Conservation (phyloP, 2,329 filamentous ascomycete genomes). For the Botrytis aclada region DNA sequence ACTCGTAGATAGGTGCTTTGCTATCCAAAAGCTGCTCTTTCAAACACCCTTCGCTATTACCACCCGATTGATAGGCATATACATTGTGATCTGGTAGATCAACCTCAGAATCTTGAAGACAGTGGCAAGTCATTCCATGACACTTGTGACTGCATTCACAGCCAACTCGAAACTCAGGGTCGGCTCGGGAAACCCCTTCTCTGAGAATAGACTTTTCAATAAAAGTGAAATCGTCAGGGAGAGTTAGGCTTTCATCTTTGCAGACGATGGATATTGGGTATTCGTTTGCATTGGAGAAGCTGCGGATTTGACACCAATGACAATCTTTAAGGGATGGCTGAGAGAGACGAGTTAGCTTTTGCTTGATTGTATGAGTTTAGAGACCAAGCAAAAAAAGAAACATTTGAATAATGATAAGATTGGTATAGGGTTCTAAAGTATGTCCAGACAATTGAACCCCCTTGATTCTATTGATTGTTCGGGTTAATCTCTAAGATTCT, state of each 20-base stretch:
- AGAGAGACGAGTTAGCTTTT: not conserved
- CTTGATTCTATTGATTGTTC: not conserved
- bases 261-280: constrained; percentile 65
- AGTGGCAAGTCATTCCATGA: constrained; percentile 65
- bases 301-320: constrained; percentile 52
- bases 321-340: constrained; percentile 17
- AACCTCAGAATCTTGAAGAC: constrained; percentile 57
- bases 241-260: constrained; percentile 51
- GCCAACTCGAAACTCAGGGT: constrained; percentile 62
- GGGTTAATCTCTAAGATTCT: not conserved
- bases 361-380: not conserved
- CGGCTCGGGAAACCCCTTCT: constrained; percentile 57
- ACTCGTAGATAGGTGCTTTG: constrained; percentile 72
- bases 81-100: constrained; percentile 21
- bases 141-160: constrained; percentile 67
- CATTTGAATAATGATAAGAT: not conserved
- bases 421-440: not conserved
- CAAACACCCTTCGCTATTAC: constrained; percentile 51
- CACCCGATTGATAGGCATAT: constrained; percentile 52
- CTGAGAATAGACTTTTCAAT: constrained; percentile 60
- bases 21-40: constrained; percentile 51
- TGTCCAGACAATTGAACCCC: not conserved
- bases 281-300: constrained; percentile 48
- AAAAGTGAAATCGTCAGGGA: constrained; percentile 65
- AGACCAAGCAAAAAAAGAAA: not conserved